A percentile compares a stretch with the other conserved stretches of the same genome.
These are phyloP conservation scores for Tetrahymena malaccensis DNA, from an alignment of 73 alveolate genomes.

Conservation along the genomic window DNA sequence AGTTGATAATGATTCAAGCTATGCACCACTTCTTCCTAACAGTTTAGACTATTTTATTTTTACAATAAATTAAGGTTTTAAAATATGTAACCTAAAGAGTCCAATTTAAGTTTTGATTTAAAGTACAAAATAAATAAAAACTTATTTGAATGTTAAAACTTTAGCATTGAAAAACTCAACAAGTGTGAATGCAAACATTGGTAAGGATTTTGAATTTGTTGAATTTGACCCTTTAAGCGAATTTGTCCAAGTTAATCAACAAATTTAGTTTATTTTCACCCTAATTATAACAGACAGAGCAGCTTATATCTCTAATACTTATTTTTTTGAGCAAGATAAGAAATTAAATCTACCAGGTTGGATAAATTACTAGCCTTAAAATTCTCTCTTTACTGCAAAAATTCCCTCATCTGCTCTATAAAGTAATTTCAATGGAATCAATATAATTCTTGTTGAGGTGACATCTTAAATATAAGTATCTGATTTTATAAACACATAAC, in stretches of 20 bases:
- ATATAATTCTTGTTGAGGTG: not conserved
- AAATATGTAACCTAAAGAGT: not conserved
- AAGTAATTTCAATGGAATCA: not conserved
- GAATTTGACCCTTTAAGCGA: not conserved
- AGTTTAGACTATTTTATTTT: not conserved
- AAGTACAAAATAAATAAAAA: not conserved
- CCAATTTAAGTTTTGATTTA: not conserved
- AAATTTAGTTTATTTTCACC: not conserved
- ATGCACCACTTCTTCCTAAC: not conserved
- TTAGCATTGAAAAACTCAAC: not conserved
- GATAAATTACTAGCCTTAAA: not conserved
- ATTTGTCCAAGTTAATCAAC: not conserved
- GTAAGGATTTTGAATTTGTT: not conserved
- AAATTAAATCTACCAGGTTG: not conserved
- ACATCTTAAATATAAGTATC: not conserved
- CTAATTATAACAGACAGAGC: not conserved
- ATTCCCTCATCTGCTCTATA: not conserved
- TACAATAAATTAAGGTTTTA: not conserved
- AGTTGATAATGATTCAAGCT: not conserved
- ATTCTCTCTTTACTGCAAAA: not conserved
- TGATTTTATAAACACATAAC: not conserved
- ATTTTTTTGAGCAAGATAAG: not conserved
- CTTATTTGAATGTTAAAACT: not conserved
- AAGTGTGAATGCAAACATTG: not conserved
- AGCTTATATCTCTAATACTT: not conserved